A percentile compares a stretch with the other conserved stretches of the same genome.
These are phyloP conservation scores for Candida coleopterorum DNA, from an alignment of 805 yeast species.

Conservation along the genomic window DNA sequence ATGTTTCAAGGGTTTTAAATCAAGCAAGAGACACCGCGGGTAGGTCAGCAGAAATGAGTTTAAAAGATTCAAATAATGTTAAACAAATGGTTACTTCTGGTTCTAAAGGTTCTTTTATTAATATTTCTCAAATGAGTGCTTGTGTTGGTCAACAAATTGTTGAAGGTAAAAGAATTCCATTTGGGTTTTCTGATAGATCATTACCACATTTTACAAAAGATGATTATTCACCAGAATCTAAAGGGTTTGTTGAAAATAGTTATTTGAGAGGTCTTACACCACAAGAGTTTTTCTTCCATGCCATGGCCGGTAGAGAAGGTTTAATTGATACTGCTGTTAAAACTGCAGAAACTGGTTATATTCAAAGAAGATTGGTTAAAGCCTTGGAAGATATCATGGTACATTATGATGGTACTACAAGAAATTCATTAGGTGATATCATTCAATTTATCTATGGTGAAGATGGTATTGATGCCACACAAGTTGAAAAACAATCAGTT, in stretches of 20 bases:
- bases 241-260: conserved; percentile 96
- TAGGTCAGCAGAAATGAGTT: conserved; percentile 94
- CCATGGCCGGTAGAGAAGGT: conserved; percentile 99
- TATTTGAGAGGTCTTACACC: conserved; percentile 97
- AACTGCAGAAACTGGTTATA: conserved; percentile 98
- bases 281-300: conserved; percentile 98
- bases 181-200: conserved; percentile 94
- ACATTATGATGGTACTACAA: conserved; percentile 95
- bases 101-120: conserved; percentile 97
- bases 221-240: conserved; percentile 97
- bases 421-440: conserved; percentile 95
- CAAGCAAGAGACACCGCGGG: conserved; percentile 99
- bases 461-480: conserved; percentile 98
- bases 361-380: conserved; percentile 95
- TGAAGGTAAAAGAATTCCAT: conserved; percentile 98
- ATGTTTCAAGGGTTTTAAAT: conserved; percentile 89
- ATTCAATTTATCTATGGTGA: conserved; percentile 97
- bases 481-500: conserved; percentile 92
- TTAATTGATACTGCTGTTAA: conserved; percentile 98
- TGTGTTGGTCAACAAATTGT: conserved; percentile 99
- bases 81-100: conserved; percentile 99
- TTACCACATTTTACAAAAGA: conserved; percentile 98
- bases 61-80: conserved; percentile 91
- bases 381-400: conserved; percentile 97
- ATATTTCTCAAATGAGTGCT: conserved; percentile 98